Conservation (phyloP, 768 basidiomycete species). For the Russula sp. region DNA sequence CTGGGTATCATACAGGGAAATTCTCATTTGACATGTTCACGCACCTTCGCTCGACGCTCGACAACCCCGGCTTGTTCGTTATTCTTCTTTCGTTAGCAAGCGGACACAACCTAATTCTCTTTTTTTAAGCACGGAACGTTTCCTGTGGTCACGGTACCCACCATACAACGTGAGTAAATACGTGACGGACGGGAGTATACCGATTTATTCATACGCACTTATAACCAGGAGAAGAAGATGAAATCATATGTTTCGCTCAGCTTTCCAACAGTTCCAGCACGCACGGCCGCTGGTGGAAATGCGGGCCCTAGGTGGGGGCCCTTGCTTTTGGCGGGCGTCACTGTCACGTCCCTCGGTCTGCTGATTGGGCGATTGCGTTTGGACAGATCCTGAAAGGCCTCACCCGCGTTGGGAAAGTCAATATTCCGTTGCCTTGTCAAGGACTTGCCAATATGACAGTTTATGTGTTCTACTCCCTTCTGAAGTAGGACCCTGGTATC, state of each 20-base stretch:
- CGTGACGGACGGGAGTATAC: not conserved
- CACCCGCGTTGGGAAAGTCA: not conserved
- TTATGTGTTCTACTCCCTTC: not conserved
- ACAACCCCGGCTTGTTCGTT: conserved; percentile 42
- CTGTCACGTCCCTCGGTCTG: conserved; percentile 35
- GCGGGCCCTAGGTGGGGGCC: conserved; percentile 30
- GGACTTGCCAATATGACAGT: not conserved
- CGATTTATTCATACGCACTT: conserved; percentile 2
- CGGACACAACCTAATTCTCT: not conserved
- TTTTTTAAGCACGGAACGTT: conserved; percentile 36
- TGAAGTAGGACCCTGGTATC: not conserved
- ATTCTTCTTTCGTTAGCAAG: not conserved
- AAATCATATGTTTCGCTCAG: conserved; percentile 35
- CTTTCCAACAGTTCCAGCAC: conserved; percentile 42
- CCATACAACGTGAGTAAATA: conserved; percentile 39
- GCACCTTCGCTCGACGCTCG: conserved; percentile 58
- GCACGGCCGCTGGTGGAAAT: conserved; percentile 36
- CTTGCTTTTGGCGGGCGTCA: conserved; percentile 43
- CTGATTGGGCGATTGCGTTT: conserved; percentile 13
- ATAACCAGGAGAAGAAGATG: conserved; percentile 29
- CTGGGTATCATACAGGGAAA: conserved; percentile 69
- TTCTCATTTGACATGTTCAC: conserved; percentile 76
- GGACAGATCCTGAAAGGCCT: conserved; percentile 1
- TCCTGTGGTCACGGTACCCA: conserved; percentile 39
- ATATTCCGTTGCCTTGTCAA: not conserved